These are phyloP conservation scores for Neckera pumila DNA, from an alignment of 225 moss, liverwort and hornwort species.

Conservation along the genomic window DNA sequence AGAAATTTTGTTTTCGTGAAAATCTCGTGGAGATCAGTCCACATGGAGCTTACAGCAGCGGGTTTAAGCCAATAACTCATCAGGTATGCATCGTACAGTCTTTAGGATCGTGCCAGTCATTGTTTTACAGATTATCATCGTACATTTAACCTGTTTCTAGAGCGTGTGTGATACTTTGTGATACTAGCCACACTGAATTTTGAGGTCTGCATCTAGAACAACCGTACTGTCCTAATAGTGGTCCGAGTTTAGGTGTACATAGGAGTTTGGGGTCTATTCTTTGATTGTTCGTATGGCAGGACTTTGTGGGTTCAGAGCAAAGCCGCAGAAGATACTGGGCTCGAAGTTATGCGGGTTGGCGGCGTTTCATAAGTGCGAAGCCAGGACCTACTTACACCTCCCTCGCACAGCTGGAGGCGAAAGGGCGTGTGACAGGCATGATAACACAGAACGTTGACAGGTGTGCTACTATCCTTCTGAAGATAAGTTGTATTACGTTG, in stretches of 20 bases:
- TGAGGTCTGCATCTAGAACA: background rate
- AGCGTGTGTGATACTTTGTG: background rate
- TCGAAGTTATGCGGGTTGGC: conserved; percentile 96
- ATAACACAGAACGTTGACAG: conserved; percentile 93
- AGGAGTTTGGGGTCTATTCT: background rate
- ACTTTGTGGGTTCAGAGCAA: conserved; percentile 63
- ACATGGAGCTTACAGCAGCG: conserved; percentile 90
- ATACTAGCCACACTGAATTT: background rate
- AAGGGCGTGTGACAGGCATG: conserved; percentile 55
- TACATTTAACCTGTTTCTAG: background rate
- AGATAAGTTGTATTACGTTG: background rate
- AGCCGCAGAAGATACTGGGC: conserved; percentile 92
- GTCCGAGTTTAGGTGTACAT: background rate
- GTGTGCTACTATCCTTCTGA: background rate
- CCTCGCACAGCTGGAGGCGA: conserved; percentile 56
- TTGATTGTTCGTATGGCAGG: conserved; percentile 38
- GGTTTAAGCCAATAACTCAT: conserved; percentile 93
- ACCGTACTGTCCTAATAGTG: background rate
- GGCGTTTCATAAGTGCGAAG: conserved; percentile 57
- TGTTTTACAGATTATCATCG: background rate
- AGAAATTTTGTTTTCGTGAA: background rate
- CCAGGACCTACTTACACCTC: conserved; percentile 82
- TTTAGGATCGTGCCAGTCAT: background rate
- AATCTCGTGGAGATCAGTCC: conserved; percentile 40
- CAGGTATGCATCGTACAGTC: conserved; percentile 35